These are phyloP conservation scores for Stephanocyclus meneghinianus DNA, from an alignment of 352 stramenopile genomes.

Conservation along the genomic window DNA sequence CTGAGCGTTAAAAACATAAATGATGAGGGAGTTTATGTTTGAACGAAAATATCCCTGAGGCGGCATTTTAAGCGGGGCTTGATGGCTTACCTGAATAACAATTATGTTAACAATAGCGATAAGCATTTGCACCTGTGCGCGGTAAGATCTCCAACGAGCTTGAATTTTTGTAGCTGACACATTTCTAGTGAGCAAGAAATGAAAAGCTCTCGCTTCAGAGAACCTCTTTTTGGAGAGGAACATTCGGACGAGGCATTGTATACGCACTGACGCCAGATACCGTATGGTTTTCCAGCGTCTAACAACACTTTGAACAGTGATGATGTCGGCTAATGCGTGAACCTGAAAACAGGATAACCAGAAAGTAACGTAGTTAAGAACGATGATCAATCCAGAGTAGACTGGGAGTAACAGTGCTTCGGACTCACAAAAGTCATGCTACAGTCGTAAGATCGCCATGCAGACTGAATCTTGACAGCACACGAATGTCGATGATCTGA, in stretches of 20 bases:
- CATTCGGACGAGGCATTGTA: constrained; percentile 12
- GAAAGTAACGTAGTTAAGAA: background rate
- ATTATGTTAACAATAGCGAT: constrained; percentile 59
- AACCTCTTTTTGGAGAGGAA: constrained; percentile 1
- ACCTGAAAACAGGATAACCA: constrained; percentile 2
- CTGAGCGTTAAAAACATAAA: constrained; percentile 9
- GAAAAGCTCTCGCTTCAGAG: background rate
- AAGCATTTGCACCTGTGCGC: constrained; percentile 48
- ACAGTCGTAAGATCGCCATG: constrained; percentile 42
- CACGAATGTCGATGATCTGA: background rate
- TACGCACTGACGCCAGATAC: constrained; percentile 11
- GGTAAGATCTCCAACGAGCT: constrained; percentile 46
- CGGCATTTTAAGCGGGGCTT: background rate
- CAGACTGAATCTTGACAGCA: constrained; percentile 57
- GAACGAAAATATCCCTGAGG: background rate
- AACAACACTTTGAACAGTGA: constrained; percentile 22
- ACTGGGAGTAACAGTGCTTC: background rate
- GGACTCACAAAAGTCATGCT: constrained; percentile 27
- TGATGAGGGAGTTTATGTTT: background rate
- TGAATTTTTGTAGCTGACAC: constrained; percentile 55
- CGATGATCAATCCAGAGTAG: background rate
- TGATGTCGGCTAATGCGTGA: constrained; percentile 26
- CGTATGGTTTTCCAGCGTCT: constrained; percentile 15
- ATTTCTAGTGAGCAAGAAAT: constrained; percentile 18
- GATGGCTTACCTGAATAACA: constrained; percentile 46